These are phyloP conservation scores for Ascochyta lentis DNA, from an alignment of 2,329 filamentous ascomycete species.

Conservation along the genomic window DNA sequence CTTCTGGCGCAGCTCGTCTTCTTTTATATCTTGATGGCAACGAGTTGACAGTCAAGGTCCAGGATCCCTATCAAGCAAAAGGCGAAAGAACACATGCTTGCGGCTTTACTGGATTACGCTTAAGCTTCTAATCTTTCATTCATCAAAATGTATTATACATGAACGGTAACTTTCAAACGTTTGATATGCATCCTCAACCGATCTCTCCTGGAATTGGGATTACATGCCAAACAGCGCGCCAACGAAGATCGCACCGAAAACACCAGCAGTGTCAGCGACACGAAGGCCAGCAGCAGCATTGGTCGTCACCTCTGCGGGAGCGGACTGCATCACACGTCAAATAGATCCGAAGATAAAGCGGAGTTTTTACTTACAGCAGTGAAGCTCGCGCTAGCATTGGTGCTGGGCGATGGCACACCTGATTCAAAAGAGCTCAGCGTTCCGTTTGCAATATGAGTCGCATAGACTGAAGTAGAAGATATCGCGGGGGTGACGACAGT, in stretches of 20 bases:
- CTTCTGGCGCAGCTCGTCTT: too few species aligned
- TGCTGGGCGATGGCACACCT: conserved; percentile 13
- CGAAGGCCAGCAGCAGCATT: conserved; percentile 24
- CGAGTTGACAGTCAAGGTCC: too few species aligned
- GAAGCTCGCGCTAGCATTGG: conserved; percentile 22
- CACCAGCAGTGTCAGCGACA: conserved; percentile 9
- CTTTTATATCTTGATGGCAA: too few species aligned
- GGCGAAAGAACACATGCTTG: too few species aligned
- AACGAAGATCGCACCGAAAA: conserved; percentile 27
- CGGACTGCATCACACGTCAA: conserved; percentile 15
- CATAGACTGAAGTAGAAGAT: not conserved
- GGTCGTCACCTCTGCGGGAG: conserved; percentile 21
- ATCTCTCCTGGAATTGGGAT: not conserved
- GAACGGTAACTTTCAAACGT: too few species aligned
- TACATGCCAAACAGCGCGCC: conserved; percentile 26
- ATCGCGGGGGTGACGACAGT: not conserved
- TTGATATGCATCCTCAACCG: not conserved
- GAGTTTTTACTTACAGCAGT: conserved; percentile 20
- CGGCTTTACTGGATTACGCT: too few species aligned
- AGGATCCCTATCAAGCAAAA: too few species aligned
- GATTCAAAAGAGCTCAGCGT: conserved; percentile 12
- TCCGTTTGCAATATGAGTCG: not conserved
- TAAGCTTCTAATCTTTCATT: too few species aligned
- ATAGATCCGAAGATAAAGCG: not conserved
- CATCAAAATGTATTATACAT: too few species aligned